Evolutionary conservation across 768 basidiomycete genomes (phyloP).

Genomic region (Sarcomyxa edulis): DNA sequence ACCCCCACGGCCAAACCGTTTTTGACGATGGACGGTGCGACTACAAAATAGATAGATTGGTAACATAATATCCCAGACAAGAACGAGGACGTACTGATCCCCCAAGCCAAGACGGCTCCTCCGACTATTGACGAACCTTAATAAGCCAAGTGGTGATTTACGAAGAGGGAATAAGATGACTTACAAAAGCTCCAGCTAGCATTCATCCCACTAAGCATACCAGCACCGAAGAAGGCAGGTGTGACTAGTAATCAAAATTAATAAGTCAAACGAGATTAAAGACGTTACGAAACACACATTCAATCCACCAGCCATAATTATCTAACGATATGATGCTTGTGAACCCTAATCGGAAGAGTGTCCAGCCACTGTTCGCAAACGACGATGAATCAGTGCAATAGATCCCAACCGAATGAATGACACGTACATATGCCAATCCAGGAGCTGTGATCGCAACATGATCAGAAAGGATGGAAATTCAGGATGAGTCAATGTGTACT

Average conservation of each 20-base stretch:
- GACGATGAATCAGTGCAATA: no score
- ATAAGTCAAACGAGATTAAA: conserved; percentile 1
- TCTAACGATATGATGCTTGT: conserved; percentile 53
- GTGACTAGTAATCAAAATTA: conserved; percentile 25
- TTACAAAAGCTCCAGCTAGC: conserved; percentile 53
- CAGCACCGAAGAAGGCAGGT: conserved; percentile 55
- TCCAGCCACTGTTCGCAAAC: conserved; percentile 62
- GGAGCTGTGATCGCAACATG: conserved; percentile 28
- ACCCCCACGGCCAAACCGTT: conserved; percentile 46
- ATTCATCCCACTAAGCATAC: conserved; percentile 53
- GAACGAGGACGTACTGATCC: conserved; percentile 35
- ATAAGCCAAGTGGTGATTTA: conserved; percentile 7
- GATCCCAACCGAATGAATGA: conserved; percentile 54
- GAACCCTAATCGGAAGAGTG: conserved; percentile 53
- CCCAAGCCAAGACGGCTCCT: conserved; percentile 55
- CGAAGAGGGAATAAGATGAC: conserved; percentile 12
- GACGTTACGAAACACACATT: conserved; percentile 29
- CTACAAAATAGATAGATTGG: conserved; percentile 13
- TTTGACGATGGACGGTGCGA: conserved; percentile 48
- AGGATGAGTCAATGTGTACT: conserved; percentile 10
- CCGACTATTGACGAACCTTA: conserved; percentile 33
- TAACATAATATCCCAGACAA: neutral
- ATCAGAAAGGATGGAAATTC: neutral
- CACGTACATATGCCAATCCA: conserved; percentile 65
- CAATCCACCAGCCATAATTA: conserved; percentile 53